Base-by-base conservation (phyloP, 495 filamentous ascomycete genomes). In the Penicillium herquei region DNA sequence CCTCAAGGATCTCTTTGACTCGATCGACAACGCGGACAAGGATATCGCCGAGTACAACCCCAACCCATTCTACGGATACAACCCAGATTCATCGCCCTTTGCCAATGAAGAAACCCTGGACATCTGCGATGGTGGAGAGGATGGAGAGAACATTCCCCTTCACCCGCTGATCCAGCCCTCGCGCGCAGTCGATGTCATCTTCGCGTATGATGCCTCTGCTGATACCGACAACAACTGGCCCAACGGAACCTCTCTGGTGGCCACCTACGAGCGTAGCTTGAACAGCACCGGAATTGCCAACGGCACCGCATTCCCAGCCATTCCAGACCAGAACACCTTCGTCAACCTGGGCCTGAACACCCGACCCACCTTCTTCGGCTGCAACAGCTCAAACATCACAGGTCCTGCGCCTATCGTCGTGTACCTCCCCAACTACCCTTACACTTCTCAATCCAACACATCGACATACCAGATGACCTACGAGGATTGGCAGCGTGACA, bases 291-390 rank as follows among this genome's bases (percentile, higher is more conserved):
- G 58, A 42, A 88, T 92, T 55, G 74, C 75, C 55, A 96, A 96
- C 71, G 88, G 89, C 42, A 96, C 93, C 5, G 75, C 81, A 1
- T 96, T 98, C 79, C 92, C 93, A 0, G 64, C 80, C 10, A 78
- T 98, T 13, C 93, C 93, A 0, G 91, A 91, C 71, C 72, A 79
- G 47, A 87, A 90, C 73, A 96, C 91, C 10, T 96, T 98, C 69
- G 73, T 97, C 59, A 91, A 94, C 71, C 81, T 89, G 0, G 88
- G 88, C 21, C 78, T 97, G 10, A 98, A 96, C 81, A 83, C 74
- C 51, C 84, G 81, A 4, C 94, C 93, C 0, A 90, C 91, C 7
- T 96, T 98, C 78, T 98, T 98, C 72, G 93, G 93, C 55, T 98
- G 93, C 76, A 74, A 92, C 72, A 77, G 75, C 40, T 70, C 74